These are phyloP conservation scores for Metschnikowia henanensis DNA, from an alignment of 805 yeast species.

Conservation along the genomic window DNA sequence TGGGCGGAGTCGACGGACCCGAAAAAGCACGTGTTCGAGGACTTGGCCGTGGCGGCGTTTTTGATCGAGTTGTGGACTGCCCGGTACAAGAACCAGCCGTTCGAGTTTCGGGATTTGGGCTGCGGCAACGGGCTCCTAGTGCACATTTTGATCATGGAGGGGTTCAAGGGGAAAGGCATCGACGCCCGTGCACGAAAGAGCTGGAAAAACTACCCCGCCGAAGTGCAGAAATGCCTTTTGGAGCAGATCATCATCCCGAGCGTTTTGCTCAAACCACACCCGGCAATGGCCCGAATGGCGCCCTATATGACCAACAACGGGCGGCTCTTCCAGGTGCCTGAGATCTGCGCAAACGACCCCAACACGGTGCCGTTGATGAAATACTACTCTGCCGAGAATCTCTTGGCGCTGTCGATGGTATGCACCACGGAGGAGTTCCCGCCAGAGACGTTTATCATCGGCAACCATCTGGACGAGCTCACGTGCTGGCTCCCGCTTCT, in stretches of 20 bases:
- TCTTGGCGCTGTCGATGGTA: slow-evolving; percentile 51
- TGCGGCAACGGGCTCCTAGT: slow-evolving; percentile 94
- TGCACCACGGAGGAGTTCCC: slow-evolving; percentile 67
- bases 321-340: slow-evolving; percentile 54
- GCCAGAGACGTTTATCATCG: slow-evolving; percentile 75
- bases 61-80: slow-evolving; percentile 81
- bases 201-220: slow-evolving; percentile 75
- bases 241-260: slow-evolving; percentile 88
- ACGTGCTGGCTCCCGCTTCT: slow-evolving; percentile 94
- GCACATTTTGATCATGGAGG: slow-evolving; percentile 73
- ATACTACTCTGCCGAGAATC: slow-evolving; percentile 52
- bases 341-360: slow-evolving; percentile 21
- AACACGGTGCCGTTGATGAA: slow-evolving; percentile 46
- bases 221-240: slow-evolving; percentile 54
- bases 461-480: slow-evolving; percentile 93
- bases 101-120: slow-evolving; percentile 85
- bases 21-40: slow-evolving; percentile 93
- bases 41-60: slow-evolving; percentile 93
- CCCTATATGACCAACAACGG: slow-evolving; percentile 64
- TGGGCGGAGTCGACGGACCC: slow-evolving; percentile 98
- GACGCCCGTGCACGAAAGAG: slow-evolving; percentile 91
- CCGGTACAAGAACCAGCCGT: slow-evolving; percentile 42
- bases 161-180: slow-evolving; percentile 78
- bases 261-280: slow-evolving; percentile 67
- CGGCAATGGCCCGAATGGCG: slow-evolving; percentile 51